Evolutionary conservation across 805 yeast genomes (phyloP).

Genomic region (Yamadazyma tumulicola): DNA sequence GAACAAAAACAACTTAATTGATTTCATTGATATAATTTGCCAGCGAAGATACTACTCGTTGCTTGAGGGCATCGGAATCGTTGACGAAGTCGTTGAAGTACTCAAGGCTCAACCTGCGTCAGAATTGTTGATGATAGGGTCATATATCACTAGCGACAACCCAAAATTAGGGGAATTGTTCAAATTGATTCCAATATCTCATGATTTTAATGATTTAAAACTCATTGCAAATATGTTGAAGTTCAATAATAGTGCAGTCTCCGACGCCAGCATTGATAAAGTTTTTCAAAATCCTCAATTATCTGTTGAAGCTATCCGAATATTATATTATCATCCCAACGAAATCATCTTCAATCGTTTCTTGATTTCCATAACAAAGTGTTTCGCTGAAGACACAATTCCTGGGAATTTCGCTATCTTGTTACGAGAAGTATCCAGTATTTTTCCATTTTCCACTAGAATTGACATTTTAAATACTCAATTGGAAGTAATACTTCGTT

Average conservation of each 20-base stretch:
- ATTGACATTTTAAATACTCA: slow-evolving; percentile 54
- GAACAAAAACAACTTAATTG: slow-evolving; percentile 3
- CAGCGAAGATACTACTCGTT: slow-evolving; percentile 1
- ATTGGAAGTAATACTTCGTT: slow-evolving; percentile 54
- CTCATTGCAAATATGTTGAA: slow-evolving; percentile 3
- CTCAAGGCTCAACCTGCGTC: not conserved
- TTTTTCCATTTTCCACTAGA: slow-evolving; percentile 15
- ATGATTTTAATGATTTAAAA: slow-evolving; percentile 4
- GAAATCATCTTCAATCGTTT: slow-evolving; percentile 54
- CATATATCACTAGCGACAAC: slow-evolving; percentile 1
- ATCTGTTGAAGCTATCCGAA: no score
- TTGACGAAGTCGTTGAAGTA: slow-evolving; percentile 4
- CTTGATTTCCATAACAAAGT: slow-evolving; percentile 58
- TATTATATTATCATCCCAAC: no score
- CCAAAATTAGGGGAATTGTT: not conserved
- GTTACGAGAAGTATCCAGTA: not conserved
- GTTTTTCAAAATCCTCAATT: no score
- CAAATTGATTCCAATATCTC: not conserved
- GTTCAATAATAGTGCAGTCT: slow-evolving; percentile 1
- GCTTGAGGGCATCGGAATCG: slow-evolving; percentile 8
- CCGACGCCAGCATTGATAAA: no score
- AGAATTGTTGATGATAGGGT: not conserved
- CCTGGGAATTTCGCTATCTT: slow-evolving; percentile 1
- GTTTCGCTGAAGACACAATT: slow-evolving; percentile 47
- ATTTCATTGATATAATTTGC: slow-evolving; percentile 5